Percentiles rank a stretch among this genome's conserved stretches.
Conservation (phyloP, 1,139 yeast genomes). For the Schwanniomyces etchellsii region DNA sequence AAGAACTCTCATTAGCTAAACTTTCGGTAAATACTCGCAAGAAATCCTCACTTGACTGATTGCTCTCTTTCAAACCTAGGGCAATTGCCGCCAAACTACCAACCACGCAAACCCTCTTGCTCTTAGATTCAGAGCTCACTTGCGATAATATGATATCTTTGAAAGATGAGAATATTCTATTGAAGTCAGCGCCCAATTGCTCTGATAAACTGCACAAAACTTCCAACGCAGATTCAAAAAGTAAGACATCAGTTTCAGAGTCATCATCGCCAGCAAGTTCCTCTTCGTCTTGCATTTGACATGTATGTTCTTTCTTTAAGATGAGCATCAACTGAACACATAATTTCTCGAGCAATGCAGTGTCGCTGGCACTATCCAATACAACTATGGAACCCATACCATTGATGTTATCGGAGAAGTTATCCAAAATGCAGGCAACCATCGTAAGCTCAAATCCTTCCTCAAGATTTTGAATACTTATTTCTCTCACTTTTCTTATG, state of each 20-base stretch:
- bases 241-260: slow-evolving; percentile 82
- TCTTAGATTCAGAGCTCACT: slow-evolving; percentile 59
- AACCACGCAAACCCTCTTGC: slow-evolving; percentile 75
- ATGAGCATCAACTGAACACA: slow-evolving; percentile 67
- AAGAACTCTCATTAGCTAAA: slow-evolving; percentile 69
- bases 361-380: slow-evolving; percentile 51
- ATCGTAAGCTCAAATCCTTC: slow-evolving; percentile 80
- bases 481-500: slow-evolving; percentile 59
- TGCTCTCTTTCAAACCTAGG: slow-evolving; percentile 62
- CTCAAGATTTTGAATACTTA: slow-evolving; percentile 57
- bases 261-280: slow-evolving; percentile 60
- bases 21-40: slow-evolving; percentile 64
- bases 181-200: slow-evolving; percentile 72
- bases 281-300: slow-evolving; percentile 59
- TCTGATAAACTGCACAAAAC: slow-evolving; percentile 72
- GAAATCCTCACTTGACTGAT: slow-evolving; percentile 66
- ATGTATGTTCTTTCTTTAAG: slow-evolving; percentile 74
- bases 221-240: slow-evolving; percentile 82
- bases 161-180: slow-evolving; percentile 66
- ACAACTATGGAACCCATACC: slow-evolving; percentile 72
- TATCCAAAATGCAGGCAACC: slow-evolving; percentile 77
- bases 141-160: slow-evolving; percentile 60
- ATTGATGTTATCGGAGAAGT: slow-evolving; percentile 63
- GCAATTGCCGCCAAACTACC: slow-evolving; percentile 91
- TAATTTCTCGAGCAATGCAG: slow-evolving; percentile 57